Evolutionary conservation across 1,284 basidiomycete genomes (phyloP), one percentile per base, ranked within the genome.

Genomic region (Cryptococcus sp.): DNA sequence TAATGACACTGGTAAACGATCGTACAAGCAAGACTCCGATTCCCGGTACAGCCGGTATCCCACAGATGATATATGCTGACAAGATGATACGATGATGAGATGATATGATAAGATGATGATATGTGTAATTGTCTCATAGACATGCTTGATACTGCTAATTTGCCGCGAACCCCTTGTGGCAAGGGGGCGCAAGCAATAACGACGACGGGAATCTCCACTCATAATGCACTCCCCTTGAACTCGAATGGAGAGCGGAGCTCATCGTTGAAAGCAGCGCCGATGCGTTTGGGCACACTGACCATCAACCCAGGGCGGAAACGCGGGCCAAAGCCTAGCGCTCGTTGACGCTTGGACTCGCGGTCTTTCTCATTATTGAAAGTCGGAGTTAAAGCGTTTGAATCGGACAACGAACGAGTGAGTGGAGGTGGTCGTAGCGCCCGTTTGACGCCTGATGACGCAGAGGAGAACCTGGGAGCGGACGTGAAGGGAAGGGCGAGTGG

Each of bases 181-280:
- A 20, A 43, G 4, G 4, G 16, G 6, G 17, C 17, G 13, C 40
- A 6, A 2, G 13, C 41, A 4, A 16, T 19, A 6, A 44, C 8
- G n/a, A 8, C 15, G 41, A n/a, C 41, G 41, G n/a, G 41, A 44
- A 1, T n/a, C 25, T 7, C 16, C n/a, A 5, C 23, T 46, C 20
- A 54, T 16, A 56, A 56, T 1, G 38, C 47, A 34, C 29, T 34
- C 44, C 48, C 44, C 47, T 65, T 65, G 39, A 59, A 59, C 40
- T 65, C 64, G 38, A 65, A 65, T 7, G 60, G 62, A 19, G 57
- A 56, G 53, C 56, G 43, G 17, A 62, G 47, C 41, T 59, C 60
- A 15, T 60, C 58, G 8, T 34, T 37, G 22, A 51, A 13, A 8
- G n/a, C 41, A 8, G 40, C 48, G 26, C 57, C 61, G 17, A 43